Evolutionary conservation across 345 rosid species (phyloP).

Genomic region (Bruguiera parviflora): DNA sequence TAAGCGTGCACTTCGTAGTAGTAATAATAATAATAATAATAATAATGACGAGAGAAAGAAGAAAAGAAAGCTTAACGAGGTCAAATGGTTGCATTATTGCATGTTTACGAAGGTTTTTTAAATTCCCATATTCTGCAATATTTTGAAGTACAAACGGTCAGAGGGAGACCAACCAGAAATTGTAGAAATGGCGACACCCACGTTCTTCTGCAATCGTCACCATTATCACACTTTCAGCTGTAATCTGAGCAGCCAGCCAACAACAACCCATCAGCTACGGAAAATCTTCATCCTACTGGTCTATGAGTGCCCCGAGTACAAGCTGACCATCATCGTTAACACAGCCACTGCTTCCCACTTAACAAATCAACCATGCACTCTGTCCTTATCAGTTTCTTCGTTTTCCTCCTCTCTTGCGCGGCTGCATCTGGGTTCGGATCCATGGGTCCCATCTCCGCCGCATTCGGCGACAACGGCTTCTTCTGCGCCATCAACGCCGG

Average conservation of each 20-base stretch:
- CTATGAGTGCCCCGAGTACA: slow-evolving; percentile 16
- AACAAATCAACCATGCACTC: slow-evolving; percentile 21
- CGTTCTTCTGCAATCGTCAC: slow-evolving; percentile 20
- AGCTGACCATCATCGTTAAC: not conserved
- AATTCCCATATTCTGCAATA: too few species aligned
- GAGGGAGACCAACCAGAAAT: too few species aligned
- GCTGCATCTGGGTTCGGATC: slow-evolving; percentile 71
- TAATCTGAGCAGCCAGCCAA: not conserved
- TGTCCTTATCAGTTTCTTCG: slow-evolving; percentile 22
- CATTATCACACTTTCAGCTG: not conserved
- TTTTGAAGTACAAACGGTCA: too few species aligned
- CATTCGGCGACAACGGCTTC: slow-evolving; percentile 72
- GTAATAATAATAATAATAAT: too few species aligned
- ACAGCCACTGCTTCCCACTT: not conserved
- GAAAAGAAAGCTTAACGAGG: too few species aligned
- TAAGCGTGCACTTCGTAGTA: too few species aligned
- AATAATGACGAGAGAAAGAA: too few species aligned
- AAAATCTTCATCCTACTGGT: not conserved
- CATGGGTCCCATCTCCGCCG: slow-evolving; percentile 74
- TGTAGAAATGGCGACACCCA: slow-evolving; percentile 35
- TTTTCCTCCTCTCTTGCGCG: slow-evolving; percentile 24
- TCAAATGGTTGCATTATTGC: too few species aligned
- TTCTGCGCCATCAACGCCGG: slow-evolving; percentile 97
- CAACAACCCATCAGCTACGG: not conserved
- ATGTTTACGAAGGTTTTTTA: too few species aligned